Conservation (phyloP, 805 yeast species). For the Pichia nanzhaoensis region DNA sequence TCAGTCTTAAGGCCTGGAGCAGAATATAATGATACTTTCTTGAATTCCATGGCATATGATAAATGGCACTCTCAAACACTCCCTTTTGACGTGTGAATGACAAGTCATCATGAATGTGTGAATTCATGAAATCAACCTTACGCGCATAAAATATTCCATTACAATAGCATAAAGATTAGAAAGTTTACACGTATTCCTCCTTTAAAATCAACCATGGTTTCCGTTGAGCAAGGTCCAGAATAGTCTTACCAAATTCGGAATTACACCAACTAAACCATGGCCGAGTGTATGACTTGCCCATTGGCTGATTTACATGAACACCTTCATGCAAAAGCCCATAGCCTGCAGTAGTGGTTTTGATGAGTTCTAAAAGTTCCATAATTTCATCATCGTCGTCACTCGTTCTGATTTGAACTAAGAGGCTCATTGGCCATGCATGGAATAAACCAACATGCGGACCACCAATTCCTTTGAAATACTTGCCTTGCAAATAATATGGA, state of each 20-base stretch:
- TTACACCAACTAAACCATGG: conserved; percentile 96
- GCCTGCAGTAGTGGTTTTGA: conserved; percentile 60
- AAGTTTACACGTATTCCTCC: conserved; percentile 21
- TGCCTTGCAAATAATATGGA: conserved; percentile 68
- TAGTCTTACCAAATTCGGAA: conserved; percentile 83
- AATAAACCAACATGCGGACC: conserved; percentile 84
- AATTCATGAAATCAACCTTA: too few relatives aligned
- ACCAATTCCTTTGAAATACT: conserved; percentile 67
- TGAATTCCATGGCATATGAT: conserved; percentile 12
- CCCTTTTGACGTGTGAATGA: background rate
- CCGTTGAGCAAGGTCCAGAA: conserved; percentile 64
- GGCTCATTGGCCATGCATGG: conserved; percentile 88
- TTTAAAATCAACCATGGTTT: conserved; percentile 69
- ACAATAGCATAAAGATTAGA: too few relatives aligned
- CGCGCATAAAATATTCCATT: too few relatives aligned
- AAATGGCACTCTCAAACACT: too few relatives aligned
- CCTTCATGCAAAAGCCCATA: conserved; percentile 84
- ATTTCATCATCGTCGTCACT: conserved; percentile 69
- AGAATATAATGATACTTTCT: conserved; percentile 35
- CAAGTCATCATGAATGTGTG: too few relatives aligned
- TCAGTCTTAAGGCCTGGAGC: conserved; percentile 41
- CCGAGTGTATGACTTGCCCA: conserved; percentile 49
- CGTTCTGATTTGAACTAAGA: conserved; percentile 70
- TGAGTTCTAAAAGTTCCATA: conserved; percentile 35
- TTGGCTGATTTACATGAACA: conserved; percentile 54